Conservation (phyloP, 163 green algal genomes). For the Scenedesmus sp. region DNA sequence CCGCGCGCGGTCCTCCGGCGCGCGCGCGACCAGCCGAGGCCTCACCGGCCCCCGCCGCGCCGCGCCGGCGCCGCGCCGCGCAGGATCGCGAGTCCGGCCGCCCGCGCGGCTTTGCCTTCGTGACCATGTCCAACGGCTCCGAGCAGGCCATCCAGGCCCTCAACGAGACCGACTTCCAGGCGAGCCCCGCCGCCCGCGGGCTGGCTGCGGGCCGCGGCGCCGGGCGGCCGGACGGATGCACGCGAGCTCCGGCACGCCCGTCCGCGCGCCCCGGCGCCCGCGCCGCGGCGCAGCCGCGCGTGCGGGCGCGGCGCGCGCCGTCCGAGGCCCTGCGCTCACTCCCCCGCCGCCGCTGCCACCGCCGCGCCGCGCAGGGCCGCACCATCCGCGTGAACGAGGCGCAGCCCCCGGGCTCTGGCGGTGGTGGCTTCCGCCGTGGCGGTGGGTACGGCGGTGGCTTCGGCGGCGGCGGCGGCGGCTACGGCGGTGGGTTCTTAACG, state of each 20-base stretch:
- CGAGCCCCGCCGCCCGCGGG: neutral
- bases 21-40: neutral
- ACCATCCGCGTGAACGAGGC: slow-evolving; percentile 67
- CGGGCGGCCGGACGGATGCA: too few species aligned
- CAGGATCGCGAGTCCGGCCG: slow-evolving; percentile 62
- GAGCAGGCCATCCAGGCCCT: slow-evolving; percentile 41
- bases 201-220: too few species aligned
- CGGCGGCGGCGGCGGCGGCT: neutral
- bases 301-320: neutral
- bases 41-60: neutral
- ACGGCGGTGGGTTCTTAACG: too few species aligned
- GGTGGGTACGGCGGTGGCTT: neutral
- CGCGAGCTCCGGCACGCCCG: too few species aligned
- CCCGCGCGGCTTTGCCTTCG: slow-evolving; percentile 63
- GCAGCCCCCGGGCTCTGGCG: neutral
- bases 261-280: too few species aligned
- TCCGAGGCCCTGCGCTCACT: too few species aligned
- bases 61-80: too few species aligned
- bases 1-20: too few species aligned
- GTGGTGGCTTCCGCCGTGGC: neutral
- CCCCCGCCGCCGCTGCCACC: neutral
- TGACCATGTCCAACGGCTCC: slow-evolving; percentile 49
- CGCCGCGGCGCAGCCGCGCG: too few species aligned
- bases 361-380: slow-evolving; percentile 38
- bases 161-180: slow-evolving; percentile 57